Base-by-base conservation (phyloP, 371 early-diverging fungal genomes). In the Thermomucor indicae-seudaticae region DNA sequence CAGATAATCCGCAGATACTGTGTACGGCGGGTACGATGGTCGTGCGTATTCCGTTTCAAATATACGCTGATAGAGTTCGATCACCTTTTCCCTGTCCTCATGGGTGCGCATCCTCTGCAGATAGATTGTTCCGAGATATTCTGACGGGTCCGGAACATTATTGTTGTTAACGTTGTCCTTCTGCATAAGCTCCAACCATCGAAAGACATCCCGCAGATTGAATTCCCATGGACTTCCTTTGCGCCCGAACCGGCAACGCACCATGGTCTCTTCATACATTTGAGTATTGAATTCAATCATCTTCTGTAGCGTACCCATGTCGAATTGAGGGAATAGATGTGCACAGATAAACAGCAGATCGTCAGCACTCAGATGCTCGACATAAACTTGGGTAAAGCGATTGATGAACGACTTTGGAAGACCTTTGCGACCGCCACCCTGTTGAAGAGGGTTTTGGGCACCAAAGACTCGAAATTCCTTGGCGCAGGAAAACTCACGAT, bases 341-440 rank as follows among this genome's bases (percentile, higher is more conserved):
- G 75, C 59, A 53, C 86, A 81, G 55, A 97, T 95, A 42, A 83
- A 81, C 25, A 77, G 67, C 47, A 95, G 69, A 64, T 98, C 98
- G 16, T 79, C 77, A 10, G 80, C 76, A 2, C 67, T 70, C 37
- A 98, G 70, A 20, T 86, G 88, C 27, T 93, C 93, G 35, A 99
- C 86, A 63, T 90, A 91, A 20, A 99, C 95, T 50, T 88, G 91
- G 0, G 96, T 92, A 70, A 99, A 99, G 31, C 99, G 85, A 67
- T 99, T 98, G 41, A 97, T 83, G 71, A 99, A 99, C 14, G 96
- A 95, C 54, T 93, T 92, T 11, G 99, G 99, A 19, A 99, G 80
- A 31, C 97, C 96, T 66, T 99, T 99, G 47, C 99, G 88, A 20
- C 99, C 99, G 55, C 99, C 99, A 55, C 95, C 95, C 65, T 95